phyloP scores from a whole-genome alignment of 306 rosid genomes.

The Corylus heterophylla region DNA sequence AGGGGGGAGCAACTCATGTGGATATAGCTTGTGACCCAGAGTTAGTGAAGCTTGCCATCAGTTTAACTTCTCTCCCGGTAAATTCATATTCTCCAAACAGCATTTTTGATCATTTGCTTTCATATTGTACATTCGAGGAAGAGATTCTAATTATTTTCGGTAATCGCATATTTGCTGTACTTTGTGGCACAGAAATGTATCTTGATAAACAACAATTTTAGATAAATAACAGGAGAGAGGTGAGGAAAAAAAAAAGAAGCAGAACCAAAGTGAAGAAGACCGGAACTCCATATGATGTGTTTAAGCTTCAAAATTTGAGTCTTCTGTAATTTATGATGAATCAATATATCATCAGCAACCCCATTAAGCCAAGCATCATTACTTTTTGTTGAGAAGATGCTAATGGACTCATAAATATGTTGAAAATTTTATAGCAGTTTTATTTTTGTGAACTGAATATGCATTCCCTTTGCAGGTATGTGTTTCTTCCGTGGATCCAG shows the following conservation, averaged over 20 bases:
- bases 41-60: conserved; percentile 81
- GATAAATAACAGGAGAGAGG: neutral
- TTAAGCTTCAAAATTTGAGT: neutral
- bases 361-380: neutral
- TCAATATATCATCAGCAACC: neutral
- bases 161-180: neutral
- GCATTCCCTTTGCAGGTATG: conserved; percentile 64
- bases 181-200: neutral
- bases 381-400: neutral
- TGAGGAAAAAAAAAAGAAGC: neutral
- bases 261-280: neutral
- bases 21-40: conserved; percentile 96
- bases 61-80: conserved; percentile 90
- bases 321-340: neutral
- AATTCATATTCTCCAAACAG: conserved; percentile 2
- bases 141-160: neutral
- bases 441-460: conserved; percentile 12
- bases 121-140: neutral
- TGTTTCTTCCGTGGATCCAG: conserved; percentile 88
- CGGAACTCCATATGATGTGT: neutral
- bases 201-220: neutral
- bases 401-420: neutral
- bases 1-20: conserved; percentile 98
- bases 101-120: conserved; percentile 12
- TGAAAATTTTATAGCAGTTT: neutral